Evolutionary conservation across 2,329 filamentous ascomycete species (phyloP), one percentile per base, ranked within the genome.

Genomic region (Diaporthe ampelina): DNA sequence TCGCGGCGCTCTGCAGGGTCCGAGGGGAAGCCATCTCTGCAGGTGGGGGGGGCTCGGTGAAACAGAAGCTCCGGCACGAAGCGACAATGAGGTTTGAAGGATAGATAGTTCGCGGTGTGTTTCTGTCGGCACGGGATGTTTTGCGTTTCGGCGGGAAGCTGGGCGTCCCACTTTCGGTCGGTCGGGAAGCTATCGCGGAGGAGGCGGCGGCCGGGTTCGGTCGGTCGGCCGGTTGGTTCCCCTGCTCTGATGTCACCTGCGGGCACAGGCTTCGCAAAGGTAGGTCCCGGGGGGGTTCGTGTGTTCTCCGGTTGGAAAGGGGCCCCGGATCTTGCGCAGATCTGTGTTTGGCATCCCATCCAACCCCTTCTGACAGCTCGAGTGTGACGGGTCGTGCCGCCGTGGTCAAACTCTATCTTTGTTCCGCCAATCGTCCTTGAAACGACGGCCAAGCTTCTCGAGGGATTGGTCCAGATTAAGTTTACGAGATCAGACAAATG

Each of bases 21-120:
- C 68, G 70, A 54, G 37, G 43, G 17, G 76, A 74, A 29, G 75
- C 61, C 76, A 76, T 77, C 19, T 26, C 57, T 59, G 19, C 45
- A 56, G 67, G 40, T 19, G 17, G 17, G 6, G 40, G 40, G 40
- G 19, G 9, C 26, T 68, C 32, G 63, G 24, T 68, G 9, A 7
- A 40, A 40, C 63, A 50, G 29, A n/a, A 40, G 32, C 63, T 26
- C 48, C 48, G 52, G 19, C 15, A 1, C n/a, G n/a, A 11, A 7
- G 40, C 32, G n/a, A 7, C 10, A 26, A 17, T n/a, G n/a, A 24
- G 32, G 7, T 24, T 17, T 37, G 43, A 32, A 45, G 8, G 29
- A 9, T 17, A 17, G 40, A 43, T 19, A 17, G 17, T 17, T 58
- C 52, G 17, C 24, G 35, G n/a, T 26, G 35, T 45, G 24, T 17